Percentiles rank a stretch among this genome's conserved stretches.
Evolutionary conservation across 441 rosid species (phyloP).

Genomic region (Bocquillonia castaneifolia): DNA sequence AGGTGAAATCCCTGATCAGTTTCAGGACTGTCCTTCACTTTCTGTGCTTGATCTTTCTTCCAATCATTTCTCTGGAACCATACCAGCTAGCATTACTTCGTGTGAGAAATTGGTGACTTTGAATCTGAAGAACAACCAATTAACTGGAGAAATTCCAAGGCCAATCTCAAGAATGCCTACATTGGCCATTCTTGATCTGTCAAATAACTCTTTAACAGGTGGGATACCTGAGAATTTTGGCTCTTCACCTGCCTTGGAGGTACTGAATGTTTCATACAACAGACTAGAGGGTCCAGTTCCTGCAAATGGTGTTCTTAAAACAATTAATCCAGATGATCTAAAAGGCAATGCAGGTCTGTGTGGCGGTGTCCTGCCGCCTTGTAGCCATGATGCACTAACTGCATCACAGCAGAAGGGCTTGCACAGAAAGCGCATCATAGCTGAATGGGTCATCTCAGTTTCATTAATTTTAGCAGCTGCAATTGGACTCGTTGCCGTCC

Average conservation of each 20-base stretch:
- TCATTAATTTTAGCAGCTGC: constrained; percentile 45
- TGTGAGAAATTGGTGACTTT: constrained; percentile 65
- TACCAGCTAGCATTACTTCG: constrained; percentile 78
- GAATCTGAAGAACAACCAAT: constrained; percentile 56
- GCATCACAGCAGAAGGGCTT: constrained; percentile 33
- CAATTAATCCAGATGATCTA: constrained; percentile 68
- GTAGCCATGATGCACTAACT: constrained; percentile 25
- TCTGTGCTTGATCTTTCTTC: constrained; percentile 75
- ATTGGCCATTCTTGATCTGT: constrained; percentile 71
- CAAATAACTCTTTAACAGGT: constrained; percentile 71
- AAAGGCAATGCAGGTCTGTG: constrained; percentile 65
- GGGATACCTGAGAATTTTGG: constrained; percentile 62
- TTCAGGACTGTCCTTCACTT: constrained; percentile 87
- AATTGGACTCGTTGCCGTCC: constrained; percentile 34
- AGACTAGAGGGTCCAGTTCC: constrained; percentile 73
- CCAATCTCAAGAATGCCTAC: constrained; percentile 66
- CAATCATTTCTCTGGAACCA: constrained; percentile 55
- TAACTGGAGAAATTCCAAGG: constrained; percentile 65
- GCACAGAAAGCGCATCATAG: constrained; percentile 42
- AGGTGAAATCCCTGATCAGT: constrained; percentile 75
- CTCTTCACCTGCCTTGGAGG: constrained; percentile 65
- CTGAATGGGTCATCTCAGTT: constrained; percentile 55
- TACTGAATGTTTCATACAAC: constrained; percentile 67
- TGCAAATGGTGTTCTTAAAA: constrained; percentile 53
- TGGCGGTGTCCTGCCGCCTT: constrained; percentile 66